phyloP scores from a whole-genome alignment of 2,329 filamentous ascomycete species.

The Fragosphaeria purpurea region DNA sequence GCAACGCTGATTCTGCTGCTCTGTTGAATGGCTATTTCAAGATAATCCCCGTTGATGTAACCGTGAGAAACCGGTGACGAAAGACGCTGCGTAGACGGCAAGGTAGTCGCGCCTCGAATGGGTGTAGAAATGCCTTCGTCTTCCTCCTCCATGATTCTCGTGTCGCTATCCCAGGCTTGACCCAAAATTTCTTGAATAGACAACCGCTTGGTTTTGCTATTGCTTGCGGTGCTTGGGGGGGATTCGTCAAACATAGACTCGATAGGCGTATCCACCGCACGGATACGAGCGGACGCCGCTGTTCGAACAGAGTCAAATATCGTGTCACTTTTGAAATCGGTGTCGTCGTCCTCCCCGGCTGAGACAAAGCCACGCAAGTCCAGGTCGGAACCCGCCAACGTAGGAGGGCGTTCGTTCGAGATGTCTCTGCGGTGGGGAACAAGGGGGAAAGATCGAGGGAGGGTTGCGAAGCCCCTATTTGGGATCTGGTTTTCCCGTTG shows the following conservation, averaged over 20 bases:
- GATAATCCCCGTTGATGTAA: neutral
- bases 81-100: neutral
- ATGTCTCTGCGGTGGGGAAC: constrained; percentile 31
- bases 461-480: constrained; percentile 11
- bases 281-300: constrained; percentile 54
- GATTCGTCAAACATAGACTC: constrained; percentile 78
- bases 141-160: constrained; percentile 54
- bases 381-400: constrained; percentile 57
- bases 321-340: constrained; percentile 69
- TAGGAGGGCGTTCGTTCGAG: constrained; percentile 47
- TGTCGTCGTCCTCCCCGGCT: constrained; percentile 60
- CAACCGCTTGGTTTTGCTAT: constrained; percentile 41
- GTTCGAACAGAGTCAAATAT: constrained; percentile 70
- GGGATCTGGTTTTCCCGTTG: neutral
- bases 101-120: constrained; percentile 20
- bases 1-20: neutral
- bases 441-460: constrained; percentile 15
- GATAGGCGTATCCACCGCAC: constrained; percentile 59
- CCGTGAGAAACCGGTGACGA: neutral
- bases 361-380: constrained; percentile 55
- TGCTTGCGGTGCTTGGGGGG: constrained; percentile 48
- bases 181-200: constrained; percentile 52
- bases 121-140: constrained; percentile 48
- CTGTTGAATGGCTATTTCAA: neutral
- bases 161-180: constrained; percentile 42